Evolutionary conservation across 257 asterid species (phyloP).

Genomic region (Verbascum thapsus): DNA sequence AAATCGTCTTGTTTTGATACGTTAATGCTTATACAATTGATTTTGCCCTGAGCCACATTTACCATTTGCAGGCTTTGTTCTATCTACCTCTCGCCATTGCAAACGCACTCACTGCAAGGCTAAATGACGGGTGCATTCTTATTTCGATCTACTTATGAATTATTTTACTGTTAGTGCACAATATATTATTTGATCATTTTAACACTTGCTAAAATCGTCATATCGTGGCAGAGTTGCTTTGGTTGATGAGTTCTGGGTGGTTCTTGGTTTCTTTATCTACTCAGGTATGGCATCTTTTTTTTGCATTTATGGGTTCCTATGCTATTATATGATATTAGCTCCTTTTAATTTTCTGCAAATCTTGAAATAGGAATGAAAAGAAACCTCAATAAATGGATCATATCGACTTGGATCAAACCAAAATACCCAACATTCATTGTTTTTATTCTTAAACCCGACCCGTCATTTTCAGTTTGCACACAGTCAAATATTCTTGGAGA

Average conservation of each 20-base stretch:
- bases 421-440: too few species aligned
- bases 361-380: neutral
- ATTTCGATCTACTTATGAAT: constrained; percentile 19
- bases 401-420: too few species aligned
- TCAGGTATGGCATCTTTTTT: constrained; percentile 58
- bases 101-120: constrained; percentile 91
- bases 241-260: constrained; percentile 85
- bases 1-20: constrained; percentile 9
- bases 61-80: constrained; percentile 73
- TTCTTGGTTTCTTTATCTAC: constrained; percentile 74
- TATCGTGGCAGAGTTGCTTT: constrained; percentile 75
- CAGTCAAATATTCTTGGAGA: too few species aligned
- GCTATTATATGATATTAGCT: neutral
- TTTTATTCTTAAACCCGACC: neutral
- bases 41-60: constrained; percentile 15
- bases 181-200: constrained; percentile 13
- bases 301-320: constrained; percentile 14
- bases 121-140: constrained; percentile 80
- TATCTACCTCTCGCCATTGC: constrained; percentile 96
- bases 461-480: neutral
- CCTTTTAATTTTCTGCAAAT: constrained; percentile 2
- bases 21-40: neutral
- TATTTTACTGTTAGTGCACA: constrained; percentile 12
- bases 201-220: constrained; percentile 22
- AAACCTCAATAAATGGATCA: neutral